Evolutionary conservation across 192 early-diverging fungal species (phyloP).

Genomic region (Rhizophlyctis rosea): DNA sequence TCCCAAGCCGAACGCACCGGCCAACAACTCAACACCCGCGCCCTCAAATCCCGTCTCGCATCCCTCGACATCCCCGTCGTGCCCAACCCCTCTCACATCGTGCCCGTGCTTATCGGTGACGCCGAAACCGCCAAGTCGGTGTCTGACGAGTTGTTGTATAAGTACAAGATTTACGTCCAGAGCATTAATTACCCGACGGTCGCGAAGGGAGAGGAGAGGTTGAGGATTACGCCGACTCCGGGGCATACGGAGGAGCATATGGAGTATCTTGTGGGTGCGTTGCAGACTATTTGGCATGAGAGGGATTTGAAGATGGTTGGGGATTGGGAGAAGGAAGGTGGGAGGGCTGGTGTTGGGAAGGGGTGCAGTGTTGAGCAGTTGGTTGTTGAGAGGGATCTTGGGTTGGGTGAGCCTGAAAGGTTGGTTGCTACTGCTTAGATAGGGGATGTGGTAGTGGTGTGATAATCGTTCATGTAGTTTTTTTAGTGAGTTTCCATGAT

Average conservation of each 20-base stretch:
- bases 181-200: constrained; percentile 99
- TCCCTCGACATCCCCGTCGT: constrained; percentile 89
- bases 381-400: constrained; percentile 24
- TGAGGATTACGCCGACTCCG: constrained; percentile 97
- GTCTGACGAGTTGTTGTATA: constrained; percentile 85
- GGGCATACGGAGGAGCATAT: constrained; percentile 84
- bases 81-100: constrained; percentile 99
- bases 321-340: constrained; percentile 85
- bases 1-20: constrained; percentile 82
- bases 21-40: constrained; percentile 91
- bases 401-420: too few relatives aligned
- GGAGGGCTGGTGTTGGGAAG: constrained; percentile 81
- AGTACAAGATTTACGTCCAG: constrained; percentile 96
- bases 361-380: constrained; percentile 39
- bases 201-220: constrained; percentile 88
- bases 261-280: constrained; percentile 75
- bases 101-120: constrained; percentile 96
- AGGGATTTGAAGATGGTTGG: constrained; percentile 77
- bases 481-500: too few relatives aligned
- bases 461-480: too few relatives aligned
- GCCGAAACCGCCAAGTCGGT: constrained; percentile 91
- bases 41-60: constrained; percentile 78
- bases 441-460: too few relatives aligned
- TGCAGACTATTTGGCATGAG: constrained; percentile 84
- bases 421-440: neutral